Conservation (phyloP, 768 basidiomycete species). For the Psilocybe tampanensis region DNA sequence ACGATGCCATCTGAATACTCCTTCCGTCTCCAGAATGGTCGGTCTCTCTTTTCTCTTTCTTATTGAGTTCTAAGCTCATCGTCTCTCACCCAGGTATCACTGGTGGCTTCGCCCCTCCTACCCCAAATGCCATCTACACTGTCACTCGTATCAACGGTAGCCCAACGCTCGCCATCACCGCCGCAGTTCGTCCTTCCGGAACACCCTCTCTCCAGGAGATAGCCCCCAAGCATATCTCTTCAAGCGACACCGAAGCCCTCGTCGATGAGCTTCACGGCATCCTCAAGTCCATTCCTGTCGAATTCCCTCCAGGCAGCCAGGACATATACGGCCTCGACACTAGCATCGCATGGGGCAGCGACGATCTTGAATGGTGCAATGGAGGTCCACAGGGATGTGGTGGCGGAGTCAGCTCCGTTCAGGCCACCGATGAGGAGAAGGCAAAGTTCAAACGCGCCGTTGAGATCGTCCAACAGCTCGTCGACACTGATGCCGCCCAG, state of each 20-base stretch:
- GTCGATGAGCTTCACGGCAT: constrained; percentile 62
- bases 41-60: constrained; percentile 2
- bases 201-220: constrained; percentile 42
- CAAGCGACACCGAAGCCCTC: constrained; percentile 37
- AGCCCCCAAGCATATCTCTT: constrained; percentile 41
- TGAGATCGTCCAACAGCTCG: constrained; percentile 60
- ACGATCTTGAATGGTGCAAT: constrained; percentile 62
- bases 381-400: constrained; percentile 64
- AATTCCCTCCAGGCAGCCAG: constrained; percentile 57
- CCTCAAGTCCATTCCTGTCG: constrained; percentile 59
- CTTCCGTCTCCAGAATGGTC: constrained; percentile 65
- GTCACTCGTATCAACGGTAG: constrained; percentile 43
- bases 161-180: constrained; percentile 43
- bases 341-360: constrained; percentile 62
- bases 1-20: constrained; percentile 57
- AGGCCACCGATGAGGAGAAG: constrained; percentile 63
- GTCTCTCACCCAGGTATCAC: constrained; percentile 55
- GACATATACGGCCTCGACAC: constrained; percentile 76
- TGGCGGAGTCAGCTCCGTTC: constrained; percentile 47
- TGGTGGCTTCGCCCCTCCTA: constrained; percentile 77
- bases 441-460: constrained; percentile 71
- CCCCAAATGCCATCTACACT: constrained; percentile 54
- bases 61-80: neutral
- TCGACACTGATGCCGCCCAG: constrained; percentile 27
- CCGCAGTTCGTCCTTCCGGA: constrained; percentile 51